Base-by-base conservation (phyloP, 768 basidiomycete species). In the Termitomyces sp. region DNA sequence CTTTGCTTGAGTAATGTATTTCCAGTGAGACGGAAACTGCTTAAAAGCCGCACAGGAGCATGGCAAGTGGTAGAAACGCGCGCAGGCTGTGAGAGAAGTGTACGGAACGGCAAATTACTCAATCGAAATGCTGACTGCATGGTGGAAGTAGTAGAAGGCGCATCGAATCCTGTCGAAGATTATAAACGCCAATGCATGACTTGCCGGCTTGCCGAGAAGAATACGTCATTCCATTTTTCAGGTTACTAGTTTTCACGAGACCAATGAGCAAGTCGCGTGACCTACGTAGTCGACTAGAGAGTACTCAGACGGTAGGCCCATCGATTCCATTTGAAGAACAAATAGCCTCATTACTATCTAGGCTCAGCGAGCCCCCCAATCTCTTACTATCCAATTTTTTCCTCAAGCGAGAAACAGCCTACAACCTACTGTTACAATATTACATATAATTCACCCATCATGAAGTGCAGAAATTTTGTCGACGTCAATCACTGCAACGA, bases 401-500 rank as follows among this genome's bases (percentile, higher is more conserved):
- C 26, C n/a, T n/a, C n/a, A n/a, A n/a, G n/a, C n/a, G n/a, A n/a
- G n/a, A n/a, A n/a, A n/a, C n/a, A n/a, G 10, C 10, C 33, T 35
- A 35, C 9, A 13, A 11, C 11, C 11, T 35, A 1, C 33, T 10
- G 33, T 2, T 13, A 26, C 4, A 26, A 35, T 24, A 51, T 36
- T 4, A 38, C 24, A 16, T 36, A 18, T 26, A 1, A 51, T 5
- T 52, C 26, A 52, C 26, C 52, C 52, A 52, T 52, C 52, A n/a
- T 41, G 52, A 13, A 74, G 60, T 14, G 67, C 72, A 26, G 78
- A 70, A 60, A 87, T 72, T 65, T 77, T 80, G 13, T 73, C 66
- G 33, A 83, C 72, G 66, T 91, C 88, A 47, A 90, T 76, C 35
- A 91, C 76, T 5, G 81, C 87, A n/a, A 90, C 87, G 36, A 78